phyloP scores from a whole-genome alignment of 805 yeast species.

The Barnettozyma salicaria region DNA sequence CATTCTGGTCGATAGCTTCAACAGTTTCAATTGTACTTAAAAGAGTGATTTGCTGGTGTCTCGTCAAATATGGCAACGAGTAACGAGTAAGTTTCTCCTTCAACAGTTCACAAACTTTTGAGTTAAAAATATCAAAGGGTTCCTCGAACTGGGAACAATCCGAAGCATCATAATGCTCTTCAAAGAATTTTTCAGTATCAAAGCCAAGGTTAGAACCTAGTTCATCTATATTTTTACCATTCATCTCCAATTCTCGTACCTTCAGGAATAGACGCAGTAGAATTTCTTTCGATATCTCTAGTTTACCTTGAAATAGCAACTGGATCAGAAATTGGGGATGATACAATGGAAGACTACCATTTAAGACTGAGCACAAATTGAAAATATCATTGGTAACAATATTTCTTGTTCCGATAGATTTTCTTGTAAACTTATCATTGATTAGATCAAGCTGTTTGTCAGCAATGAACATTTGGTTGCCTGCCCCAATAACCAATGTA shows the following conservation, averaged over 20 bases:
- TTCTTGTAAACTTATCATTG: conserved; percentile 43
- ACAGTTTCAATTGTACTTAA: conserved; percentile 63
- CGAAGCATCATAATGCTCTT: background rate
- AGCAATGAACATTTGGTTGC: conserved; percentile 81
- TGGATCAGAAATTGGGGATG: conserved; percentile 89
- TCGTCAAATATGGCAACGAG: conserved; percentile 72
- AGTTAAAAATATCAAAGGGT: conserved; percentile 37
- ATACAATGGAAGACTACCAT: conserved; percentile 85
- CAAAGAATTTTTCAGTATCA: conserved; percentile 26
- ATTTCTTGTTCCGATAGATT: conserved; percentile 53
- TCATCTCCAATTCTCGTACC: conserved; percentile 49
- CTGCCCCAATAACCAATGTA: conserved; percentile 74
- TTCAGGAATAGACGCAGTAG: conserved; percentile 46
- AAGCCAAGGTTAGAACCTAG: conserved; percentile 29
- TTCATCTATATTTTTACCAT: conserved; percentile 20
- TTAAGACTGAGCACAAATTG: conserved; percentile 67
- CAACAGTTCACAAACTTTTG: conserved; percentile 40
- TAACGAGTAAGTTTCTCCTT: conserved; percentile 55
- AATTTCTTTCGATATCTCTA: conserved; percentile 49
- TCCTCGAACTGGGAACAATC: conserved; percentile 26
- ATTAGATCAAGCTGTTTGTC: conserved; percentile 57
- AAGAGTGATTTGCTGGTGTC: conserved; percentile 87
- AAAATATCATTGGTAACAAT: conserved; percentile 51
- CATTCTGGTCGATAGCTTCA: conserved; percentile 43
- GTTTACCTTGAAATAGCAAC: conserved; percentile 55